Evolutionary conservation across 106 monocot genomes (phyloP).

Genomic region (Allium cepa): DNA sequence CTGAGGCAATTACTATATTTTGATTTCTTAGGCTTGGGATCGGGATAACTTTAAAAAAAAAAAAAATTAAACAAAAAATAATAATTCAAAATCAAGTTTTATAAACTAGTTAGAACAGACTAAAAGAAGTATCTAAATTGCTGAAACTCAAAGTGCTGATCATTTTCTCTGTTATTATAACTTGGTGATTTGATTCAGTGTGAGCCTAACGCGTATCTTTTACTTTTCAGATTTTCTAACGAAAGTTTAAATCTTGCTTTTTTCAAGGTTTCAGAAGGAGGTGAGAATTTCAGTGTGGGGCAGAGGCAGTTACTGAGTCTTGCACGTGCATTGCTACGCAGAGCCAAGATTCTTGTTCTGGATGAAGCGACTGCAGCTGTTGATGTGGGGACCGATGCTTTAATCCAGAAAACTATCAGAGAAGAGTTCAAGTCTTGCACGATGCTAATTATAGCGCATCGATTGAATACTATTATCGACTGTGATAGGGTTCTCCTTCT

Average conservation of each 20-base stretch:
- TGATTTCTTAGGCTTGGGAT: too few relatives aligned
- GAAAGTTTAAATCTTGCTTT: not conserved
- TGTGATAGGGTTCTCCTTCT: slow-evolving; percentile 91
- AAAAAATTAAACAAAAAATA: too few relatives aligned
- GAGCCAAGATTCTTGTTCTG: slow-evolving; percentile 97
- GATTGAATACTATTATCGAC: slow-evolving; percentile 93
- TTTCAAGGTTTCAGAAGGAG: slow-evolving; percentile 76
- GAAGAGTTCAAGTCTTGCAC: slow-evolving; percentile 97
- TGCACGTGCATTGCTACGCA: slow-evolving; percentile 76
- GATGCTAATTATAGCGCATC: slow-evolving; percentile 96
- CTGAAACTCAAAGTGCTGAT: too few relatives aligned
- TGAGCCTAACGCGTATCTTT: too few relatives aligned
- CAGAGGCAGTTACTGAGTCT: slow-evolving; percentile 94
- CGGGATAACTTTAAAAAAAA: too few relatives aligned
- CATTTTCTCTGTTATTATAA: too few relatives aligned
- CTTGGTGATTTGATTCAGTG: too few relatives aligned
- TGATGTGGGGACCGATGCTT: slow-evolving; percentile 96
- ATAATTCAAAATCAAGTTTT: too few relatives aligned
- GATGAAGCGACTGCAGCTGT: slow-evolving; percentile 99
- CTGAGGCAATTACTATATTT: too few relatives aligned
- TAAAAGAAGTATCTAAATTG: too few relatives aligned
- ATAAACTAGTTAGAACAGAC: too few relatives aligned
- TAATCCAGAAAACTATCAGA: slow-evolving; percentile 96
- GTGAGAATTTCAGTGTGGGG: slow-evolving; percentile 97
- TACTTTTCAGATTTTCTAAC: not conserved